Base-by-base conservation (phyloP, 1,284 basidiomycete species). In the Austroboletus novae-zelandiae region DNA sequence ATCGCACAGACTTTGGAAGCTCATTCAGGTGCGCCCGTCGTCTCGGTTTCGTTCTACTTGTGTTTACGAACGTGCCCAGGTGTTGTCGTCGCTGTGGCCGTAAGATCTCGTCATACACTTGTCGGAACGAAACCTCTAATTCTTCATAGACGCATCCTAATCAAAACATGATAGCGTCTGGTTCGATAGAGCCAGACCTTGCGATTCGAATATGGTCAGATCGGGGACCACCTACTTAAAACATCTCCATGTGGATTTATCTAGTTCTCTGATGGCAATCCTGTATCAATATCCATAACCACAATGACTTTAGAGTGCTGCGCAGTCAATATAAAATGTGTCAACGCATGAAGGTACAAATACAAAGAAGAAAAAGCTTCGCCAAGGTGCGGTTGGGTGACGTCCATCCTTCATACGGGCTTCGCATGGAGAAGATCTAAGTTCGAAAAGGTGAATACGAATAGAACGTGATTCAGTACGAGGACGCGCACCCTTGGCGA, bases 151-250 rank as follows among this genome's bases (percentile, higher is more conserved):
- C 88, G 8, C 89, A 92, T 70, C 89, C 91, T 10, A 77, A 75
- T 17, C 83, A 88, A 68, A 89, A 91, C 58, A 90, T 88, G 74
- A 89, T 94, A 49, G 91, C 88, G 2, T 89, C 89, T 10, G 91
- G 85, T 2, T 88, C 87, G 11, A 84, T 94, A 58, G 89, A 92
- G 23, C 79, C 82, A 15, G 91, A 94, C 66, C 76, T 89, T 20
- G 74, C 80, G 5, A 84, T 94, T 58, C 79, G 86, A 52, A 77
- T 94, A 65, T 94, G 91, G 91, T 74, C 78, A 23, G 89, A 92
- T 61, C 69, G 69, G 32, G 72, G 69, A 11, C 43, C 50, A 2
- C 30, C 60, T 23, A 40, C 40, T 32, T 70, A 43, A n/a, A 65
- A 34, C 37, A 31, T 18, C 43, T 36, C 37, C 40, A 37, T 47